These are phyloP conservation scores for Didymosphaeria variabile DNA, from an alignment of 2,329 filamentous ascomycete species.

Conservation along the genomic window DNA sequence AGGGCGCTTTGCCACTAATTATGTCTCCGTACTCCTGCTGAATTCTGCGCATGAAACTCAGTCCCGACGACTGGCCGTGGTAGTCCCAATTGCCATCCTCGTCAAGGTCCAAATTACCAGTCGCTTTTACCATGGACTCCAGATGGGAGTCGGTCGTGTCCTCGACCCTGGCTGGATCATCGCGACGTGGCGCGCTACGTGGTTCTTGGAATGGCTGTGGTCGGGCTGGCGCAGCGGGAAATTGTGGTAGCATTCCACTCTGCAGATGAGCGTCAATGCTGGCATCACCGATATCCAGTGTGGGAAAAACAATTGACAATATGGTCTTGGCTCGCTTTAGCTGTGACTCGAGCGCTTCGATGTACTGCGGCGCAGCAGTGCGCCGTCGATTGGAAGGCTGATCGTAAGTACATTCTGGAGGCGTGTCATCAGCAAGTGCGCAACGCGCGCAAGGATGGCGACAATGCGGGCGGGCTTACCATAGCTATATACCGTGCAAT, in stretches of 20 bases:
- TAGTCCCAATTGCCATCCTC: conserved; percentile 95
- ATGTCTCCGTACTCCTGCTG: conserved; percentile 85
- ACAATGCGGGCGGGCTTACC: conserved; percentile 62
- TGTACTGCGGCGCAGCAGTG: conserved; percentile 91
- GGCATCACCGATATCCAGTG: conserved; percentile 85
- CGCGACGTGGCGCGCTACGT: conserved; percentile 31
- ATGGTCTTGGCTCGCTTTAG: conserved; percentile 84
- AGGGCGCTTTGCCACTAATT: conserved; percentile 62
- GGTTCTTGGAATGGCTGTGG: conserved; percentile 33
- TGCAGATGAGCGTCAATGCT: conserved; percentile 80
- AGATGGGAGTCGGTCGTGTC: conserved; percentile 70
- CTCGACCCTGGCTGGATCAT: conserved; percentile 26
- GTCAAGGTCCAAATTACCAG: conserved; percentile 89
- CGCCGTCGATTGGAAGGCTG: conserved; percentile 91
- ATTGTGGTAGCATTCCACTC: conserved; percentile 66
- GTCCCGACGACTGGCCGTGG: conserved; percentile 89
- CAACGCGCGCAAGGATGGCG: conserved; percentile 6
- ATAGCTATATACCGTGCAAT: conserved; percentile 98
- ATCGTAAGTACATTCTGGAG: conserved; percentile 88
- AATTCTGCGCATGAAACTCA: conserved; percentile 87
- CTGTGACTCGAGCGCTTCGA: conserved; percentile 85
- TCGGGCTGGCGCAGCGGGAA: conserved; percentile 36
- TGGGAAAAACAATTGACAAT: conserved; percentile 80
- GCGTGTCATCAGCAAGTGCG: conserved; percentile 24
- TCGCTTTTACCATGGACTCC: conserved; percentile 93